These are phyloP conservation scores for Xylariaceae sp. DNA, from an alignment of 2,329 filamentous ascomycete genomes.

Conservation along the genomic window DNA sequence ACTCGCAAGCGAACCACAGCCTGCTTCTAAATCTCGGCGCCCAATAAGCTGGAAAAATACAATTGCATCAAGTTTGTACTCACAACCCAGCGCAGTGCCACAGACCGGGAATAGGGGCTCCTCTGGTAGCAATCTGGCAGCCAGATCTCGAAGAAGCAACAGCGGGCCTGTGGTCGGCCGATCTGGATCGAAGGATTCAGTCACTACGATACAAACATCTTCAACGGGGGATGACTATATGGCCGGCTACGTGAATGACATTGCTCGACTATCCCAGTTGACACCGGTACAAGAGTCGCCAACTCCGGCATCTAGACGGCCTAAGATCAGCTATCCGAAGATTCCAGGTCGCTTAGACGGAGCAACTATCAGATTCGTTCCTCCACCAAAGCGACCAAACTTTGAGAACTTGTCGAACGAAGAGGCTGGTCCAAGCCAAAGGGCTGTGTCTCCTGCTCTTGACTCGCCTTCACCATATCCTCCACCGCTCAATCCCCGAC, in stretches of 20 bases:
- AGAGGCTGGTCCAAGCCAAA: constrained; percentile 42
- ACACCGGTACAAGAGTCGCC: constrained; percentile 49
- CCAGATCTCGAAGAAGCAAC: constrained; percentile 19
- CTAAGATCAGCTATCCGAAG: constrained; percentile 32
- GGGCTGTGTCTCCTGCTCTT: constrained; percentile 27
- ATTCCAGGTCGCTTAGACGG: constrained; percentile 28
- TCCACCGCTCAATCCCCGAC: constrained; percentile 24
- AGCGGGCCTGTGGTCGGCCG: constrained; percentile 19
- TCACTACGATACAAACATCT: constrained; percentile 36
- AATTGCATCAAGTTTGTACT: constrained; percentile 36
- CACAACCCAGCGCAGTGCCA: constrained; percentile 30
- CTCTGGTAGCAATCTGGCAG: constrained; percentile 19
- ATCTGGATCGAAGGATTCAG: constrained; percentile 32
- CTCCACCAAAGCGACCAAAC: constrained; percentile 33
- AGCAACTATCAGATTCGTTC: constrained; percentile 29
- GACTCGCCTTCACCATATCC: constrained; percentile 27
- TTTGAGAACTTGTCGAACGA: constrained; percentile 33
- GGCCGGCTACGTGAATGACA: constrained; percentile 30
- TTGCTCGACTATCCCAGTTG: constrained; percentile 33
- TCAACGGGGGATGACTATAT: constrained; percentile 31
- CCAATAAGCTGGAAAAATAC: constrained; percentile 22
- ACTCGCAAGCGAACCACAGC: constrained; percentile 27
- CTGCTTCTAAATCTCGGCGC: constrained; percentile 30
- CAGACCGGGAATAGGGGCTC: constrained; percentile 13
- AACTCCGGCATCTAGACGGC: constrained; percentile 29